Evolutionary conservation across 495 filamentous ascomycete species (phyloP), one percentile per base, ranked within the genome.

Genomic region (Trichoderma erinaceum): DNA sequence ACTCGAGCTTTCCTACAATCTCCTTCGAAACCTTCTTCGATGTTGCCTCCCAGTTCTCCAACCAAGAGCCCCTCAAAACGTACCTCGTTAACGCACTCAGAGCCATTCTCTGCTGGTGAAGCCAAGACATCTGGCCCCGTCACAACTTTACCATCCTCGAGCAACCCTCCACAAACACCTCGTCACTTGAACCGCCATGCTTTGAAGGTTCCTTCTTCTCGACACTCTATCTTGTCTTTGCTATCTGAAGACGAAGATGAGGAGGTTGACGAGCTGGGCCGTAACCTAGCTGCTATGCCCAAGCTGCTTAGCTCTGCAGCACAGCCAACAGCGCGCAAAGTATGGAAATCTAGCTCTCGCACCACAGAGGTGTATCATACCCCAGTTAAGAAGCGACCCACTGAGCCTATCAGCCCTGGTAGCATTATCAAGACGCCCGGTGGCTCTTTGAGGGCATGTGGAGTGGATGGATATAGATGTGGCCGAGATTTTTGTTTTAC

Each of bases 401-500:
- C 27, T 18, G 50, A 48, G 11, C 29, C 64, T 11, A 35, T 46
- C 5, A 66, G 50, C 25, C 41, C 61, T 21, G 48, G 58, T 4
- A 43, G 66, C 50, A 41, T 78, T 67, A 74, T 78, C 10, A 74
- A 68, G 69, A 80, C 80, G 18, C 80, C 81, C 2, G 78, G 80
- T 5, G 81, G 81, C 0, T 75, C 77, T 52, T 70, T 77, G 69
- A 72, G 79, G 11, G 70, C 76, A 65, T 85, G 83, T 68, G 83
- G 83, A 7, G 75, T 81, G 69, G 75, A 72, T 61, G 82, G 77
- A 43, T 85, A 81, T 56, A 71, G 71, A 38, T 85, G 82, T 66
- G 76, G 77, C 11, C 71, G 78, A 67, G 75, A 78, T 52, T 84
- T 84, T 70, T 85, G 83, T 71, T 81, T 85, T 70, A 76, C 76